A percentile compares a stretch with the other conserved stretches of the same genome.
Conservation (phyloP, 768 basidiomycete genomes). For the Collybiopsis confluens region DNA sequence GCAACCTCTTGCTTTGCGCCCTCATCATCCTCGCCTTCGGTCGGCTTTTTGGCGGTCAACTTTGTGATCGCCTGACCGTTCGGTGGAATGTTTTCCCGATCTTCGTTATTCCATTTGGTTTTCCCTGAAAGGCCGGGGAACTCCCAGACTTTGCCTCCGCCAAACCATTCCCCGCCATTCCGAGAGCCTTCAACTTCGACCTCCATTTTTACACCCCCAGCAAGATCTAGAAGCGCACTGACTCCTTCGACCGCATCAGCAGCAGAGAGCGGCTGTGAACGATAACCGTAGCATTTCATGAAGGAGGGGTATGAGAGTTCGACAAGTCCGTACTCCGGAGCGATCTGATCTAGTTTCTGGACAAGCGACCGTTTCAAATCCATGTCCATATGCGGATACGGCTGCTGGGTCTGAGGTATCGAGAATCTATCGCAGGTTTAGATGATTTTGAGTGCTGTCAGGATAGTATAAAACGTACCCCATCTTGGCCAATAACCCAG, state of each 20-base stretch:
- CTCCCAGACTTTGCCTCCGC: conserved; percentile 77
- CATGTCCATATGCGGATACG: conserved; percentile 94
- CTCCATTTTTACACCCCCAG: conserved; percentile 85
- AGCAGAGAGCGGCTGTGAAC: conserved; percentile 81
- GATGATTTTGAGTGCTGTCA: no score
- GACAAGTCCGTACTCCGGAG: conserved; percentile 91
- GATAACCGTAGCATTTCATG: conserved; percentile 87
- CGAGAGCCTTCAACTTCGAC: conserved; percentile 84
- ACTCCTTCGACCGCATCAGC: conserved; percentile 92
- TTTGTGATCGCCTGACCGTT: conserved; percentile 15
- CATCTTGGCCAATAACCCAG: conserved; percentile 96
- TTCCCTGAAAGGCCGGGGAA: conserved; percentile 35
- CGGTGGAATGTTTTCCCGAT: conserved; percentile 34
- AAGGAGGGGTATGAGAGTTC: conserved; percentile 95
- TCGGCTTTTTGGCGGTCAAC: conserved; percentile 20
- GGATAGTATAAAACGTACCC: conserved; percentile 49
- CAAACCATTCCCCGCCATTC: conserved; percentile 97
- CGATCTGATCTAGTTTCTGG: conserved; percentile 80
- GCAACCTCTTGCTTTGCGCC: conserved; percentile 46
- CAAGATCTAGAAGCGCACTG: conserved; percentile 83
- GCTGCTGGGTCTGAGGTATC: conserved; percentile 88
- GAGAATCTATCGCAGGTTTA: conserved; percentile 67
- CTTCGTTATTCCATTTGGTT: conserved; percentile 29
- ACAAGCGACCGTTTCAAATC: conserved; percentile 81
- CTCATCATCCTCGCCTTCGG: conserved; percentile 26